phyloP scores from a whole-genome alignment of 2,329 filamentous ascomycete genomes.

The Fusarium camptoceras region DNA sequence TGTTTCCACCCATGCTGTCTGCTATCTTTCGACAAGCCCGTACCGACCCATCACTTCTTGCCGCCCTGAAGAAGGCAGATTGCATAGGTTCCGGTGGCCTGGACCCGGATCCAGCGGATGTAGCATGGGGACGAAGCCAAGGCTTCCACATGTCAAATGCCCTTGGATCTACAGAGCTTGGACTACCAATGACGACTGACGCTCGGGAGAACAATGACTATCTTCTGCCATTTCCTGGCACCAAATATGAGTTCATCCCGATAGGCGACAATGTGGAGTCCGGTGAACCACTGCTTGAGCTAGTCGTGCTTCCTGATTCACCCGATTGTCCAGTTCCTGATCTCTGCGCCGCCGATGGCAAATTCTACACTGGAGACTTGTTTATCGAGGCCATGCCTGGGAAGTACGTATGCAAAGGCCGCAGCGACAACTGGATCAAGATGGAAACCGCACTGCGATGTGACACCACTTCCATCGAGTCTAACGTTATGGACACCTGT shows the following conservation, averaged over 20 bases:
- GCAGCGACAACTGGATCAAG: constrained; percentile 45
- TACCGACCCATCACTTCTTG: constrained; percentile 12
- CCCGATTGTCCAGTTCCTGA: constrained; percentile 27
- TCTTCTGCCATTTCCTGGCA: neutral
- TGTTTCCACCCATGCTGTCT: constrained; percentile 22
- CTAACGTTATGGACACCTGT: constrained; percentile 32
- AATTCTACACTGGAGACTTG: constrained; percentile 42
- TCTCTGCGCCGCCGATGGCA: constrained; percentile 29
- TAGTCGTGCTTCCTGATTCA: constrained; percentile 20
- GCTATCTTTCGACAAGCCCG: constrained; percentile 25
- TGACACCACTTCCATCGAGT: constrained; percentile 39
- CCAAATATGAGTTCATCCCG: constrained; percentile 20
- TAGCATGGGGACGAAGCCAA: constrained; percentile 24
- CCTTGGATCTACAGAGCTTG: constrained; percentile 32
- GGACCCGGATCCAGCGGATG: neutral
- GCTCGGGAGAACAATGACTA: neutral
- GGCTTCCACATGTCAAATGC: constrained; percentile 19
- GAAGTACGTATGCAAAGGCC: constrained; percentile 29
- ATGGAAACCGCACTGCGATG: constrained; percentile 39
- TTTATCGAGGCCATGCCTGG: constrained; percentile 41
- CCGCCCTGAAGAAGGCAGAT: constrained; percentile 13
- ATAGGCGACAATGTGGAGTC: neutral
- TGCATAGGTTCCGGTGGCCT: constrained; percentile 13
- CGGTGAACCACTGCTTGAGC: constrained; percentile 19
- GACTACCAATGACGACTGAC: constrained; percentile 6